Conservation (phyloP, 805 yeast genomes). For the Kluyveromyces starmeri region DNA sequence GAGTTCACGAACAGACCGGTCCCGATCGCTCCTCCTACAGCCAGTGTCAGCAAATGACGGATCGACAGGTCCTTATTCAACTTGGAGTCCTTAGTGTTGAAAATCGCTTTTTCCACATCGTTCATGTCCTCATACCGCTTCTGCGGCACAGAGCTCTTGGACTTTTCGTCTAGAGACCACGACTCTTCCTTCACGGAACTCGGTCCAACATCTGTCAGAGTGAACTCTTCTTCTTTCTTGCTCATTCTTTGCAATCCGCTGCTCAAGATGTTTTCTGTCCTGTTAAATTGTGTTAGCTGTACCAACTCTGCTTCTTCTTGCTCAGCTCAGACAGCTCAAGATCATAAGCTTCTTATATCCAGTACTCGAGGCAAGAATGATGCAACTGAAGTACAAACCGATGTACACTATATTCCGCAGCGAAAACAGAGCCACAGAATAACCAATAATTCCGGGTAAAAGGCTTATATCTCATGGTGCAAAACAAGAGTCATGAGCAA, state of each 20-base stretch:
- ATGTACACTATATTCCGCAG: no score
- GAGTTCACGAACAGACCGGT: slow-evolving; percentile 63
- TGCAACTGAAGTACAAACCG: no score
- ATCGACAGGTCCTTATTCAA: slow-evolving; percentile 20
- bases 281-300: no score
- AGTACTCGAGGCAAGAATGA: no score
- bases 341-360: no score
- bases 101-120: slow-evolving; percentile 3
- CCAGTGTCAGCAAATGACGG: slow-evolving; percentile 52
- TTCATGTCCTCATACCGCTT: slow-evolving; percentile 3
- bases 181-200: slow-evolving; percentile 2
- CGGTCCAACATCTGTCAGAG: not conserved
- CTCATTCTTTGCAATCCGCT: slow-evolving; percentile 2
- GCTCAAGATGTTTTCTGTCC: no score
- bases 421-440: no score
- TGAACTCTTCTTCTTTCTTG: not conserved
- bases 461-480: no score
- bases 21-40: slow-evolving; percentile 62
- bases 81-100: slow-evolving; percentile 8
- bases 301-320: no score
- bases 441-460: no score
- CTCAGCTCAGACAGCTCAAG: no score
- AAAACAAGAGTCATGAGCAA: no score
- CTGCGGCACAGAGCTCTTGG: not conserved
- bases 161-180: not conserved